Evolutionary conservation across 2,329 filamentous ascomycete genomes (phyloP).

Genomic region (Sporothrix globosa): DNA sequence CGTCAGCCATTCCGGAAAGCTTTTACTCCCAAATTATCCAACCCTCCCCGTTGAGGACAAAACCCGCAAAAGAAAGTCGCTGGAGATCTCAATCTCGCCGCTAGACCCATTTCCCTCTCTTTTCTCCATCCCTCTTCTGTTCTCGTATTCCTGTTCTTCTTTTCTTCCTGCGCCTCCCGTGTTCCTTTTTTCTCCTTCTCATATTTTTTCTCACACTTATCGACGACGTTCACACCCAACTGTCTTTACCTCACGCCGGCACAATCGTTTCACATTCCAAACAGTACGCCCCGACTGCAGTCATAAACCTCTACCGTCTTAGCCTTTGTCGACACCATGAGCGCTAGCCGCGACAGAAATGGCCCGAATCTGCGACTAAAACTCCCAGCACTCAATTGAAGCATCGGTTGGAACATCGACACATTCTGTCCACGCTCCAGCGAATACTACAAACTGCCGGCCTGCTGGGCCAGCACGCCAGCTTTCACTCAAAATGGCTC

Average conservation of each 20-base stretch:
- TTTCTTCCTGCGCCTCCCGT: constrained; percentile 4
- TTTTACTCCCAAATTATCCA: constrained; percentile 24
- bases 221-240: not conserved
- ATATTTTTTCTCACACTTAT: not conserved
- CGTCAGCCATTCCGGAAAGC: constrained; percentile 2
- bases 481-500: constrained; percentile 60
- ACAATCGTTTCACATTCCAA: not conserved
- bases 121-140: constrained; percentile 19
- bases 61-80: constrained; percentile 8
- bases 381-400: not conserved
- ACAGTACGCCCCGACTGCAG: not conserved
- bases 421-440: not conserved
- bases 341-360: constrained; percentile 22
- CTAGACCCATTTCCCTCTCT: constrained; percentile 19
- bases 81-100: constrained; percentile 22
- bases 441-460: not conserved
- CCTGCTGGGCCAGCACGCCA: constrained; percentile 3
- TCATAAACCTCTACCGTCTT: not conserved
- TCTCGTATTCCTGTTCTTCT: constrained; percentile 17
- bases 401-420: not conserved
- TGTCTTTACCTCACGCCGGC: not conserved
- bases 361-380: constrained; percentile 12
- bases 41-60: constrained; percentile 18
- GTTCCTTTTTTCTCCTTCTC: not conserved
- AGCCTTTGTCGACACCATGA: constrained; percentile 26